phyloP scores from a whole-genome alignment of 2,329 filamentous ascomycete species.

The Coleophoma eucalyptorum region DNA sequence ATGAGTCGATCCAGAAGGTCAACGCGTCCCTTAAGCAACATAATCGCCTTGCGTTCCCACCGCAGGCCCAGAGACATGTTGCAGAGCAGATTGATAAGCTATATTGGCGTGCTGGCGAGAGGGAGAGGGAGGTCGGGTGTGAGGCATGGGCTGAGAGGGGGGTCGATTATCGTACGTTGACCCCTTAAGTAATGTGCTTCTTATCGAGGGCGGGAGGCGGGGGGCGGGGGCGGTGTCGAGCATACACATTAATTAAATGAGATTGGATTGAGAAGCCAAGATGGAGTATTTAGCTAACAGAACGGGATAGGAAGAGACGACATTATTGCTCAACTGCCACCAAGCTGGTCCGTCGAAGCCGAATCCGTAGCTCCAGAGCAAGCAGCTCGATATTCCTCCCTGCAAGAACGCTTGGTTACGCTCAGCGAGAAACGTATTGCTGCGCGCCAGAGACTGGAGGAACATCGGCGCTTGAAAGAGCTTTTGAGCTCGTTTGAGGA shows the following conservation, averaged over 20 bases:
- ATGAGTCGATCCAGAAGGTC: conserved; percentile 53
- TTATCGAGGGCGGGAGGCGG: background rate
- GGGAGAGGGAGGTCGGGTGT: conserved; percentile 26
- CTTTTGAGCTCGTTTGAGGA: conserved; percentile 48
- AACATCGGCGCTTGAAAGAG: conserved; percentile 43
- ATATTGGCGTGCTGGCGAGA: conserved; percentile 49
- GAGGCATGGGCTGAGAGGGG: conserved; percentile 35
- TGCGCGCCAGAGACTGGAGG: conserved; percentile 37
- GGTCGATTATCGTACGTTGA: conserved; percentile 25
- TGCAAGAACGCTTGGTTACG: conserved; percentile 43
- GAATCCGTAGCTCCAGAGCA: conserved; percentile 32
- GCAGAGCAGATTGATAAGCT: conserved; percentile 69
- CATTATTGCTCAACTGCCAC: conserved; percentile 23
- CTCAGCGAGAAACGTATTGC: conserved; percentile 43
- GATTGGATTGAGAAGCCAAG: no score
- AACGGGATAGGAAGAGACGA: conserved; percentile 13
- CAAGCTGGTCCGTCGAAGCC: conserved; percentile 28
- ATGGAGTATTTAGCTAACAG: background rate
- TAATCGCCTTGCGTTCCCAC: conserved; percentile 60
- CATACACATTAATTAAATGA: no score
- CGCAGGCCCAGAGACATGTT: conserved; percentile 66
- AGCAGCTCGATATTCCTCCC: conserved; percentile 46
- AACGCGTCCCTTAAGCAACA: conserved; percentile 64
- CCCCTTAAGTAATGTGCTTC: background rate
- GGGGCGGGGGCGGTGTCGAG: no score